A percentile compares a stretch with the other conserved stretches of the same genome.
phyloP scores from a whole-genome alignment of 495 filamentous ascomycete species.

The Aspergillus bridgeri region DNA sequence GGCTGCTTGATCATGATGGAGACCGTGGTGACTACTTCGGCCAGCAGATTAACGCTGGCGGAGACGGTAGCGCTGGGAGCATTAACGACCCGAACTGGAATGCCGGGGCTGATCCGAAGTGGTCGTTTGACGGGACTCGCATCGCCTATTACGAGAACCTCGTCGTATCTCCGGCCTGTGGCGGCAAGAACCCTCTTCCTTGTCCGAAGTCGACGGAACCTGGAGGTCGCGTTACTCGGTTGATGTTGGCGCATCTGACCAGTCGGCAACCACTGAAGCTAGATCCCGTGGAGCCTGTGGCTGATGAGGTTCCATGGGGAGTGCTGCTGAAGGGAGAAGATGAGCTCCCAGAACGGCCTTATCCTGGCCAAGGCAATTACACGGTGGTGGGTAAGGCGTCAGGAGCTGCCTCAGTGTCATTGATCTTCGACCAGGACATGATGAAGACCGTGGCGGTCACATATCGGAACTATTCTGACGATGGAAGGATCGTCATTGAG shows the following conservation, averaged over 20 bases:
- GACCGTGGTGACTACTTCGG: conserved; percentile 21
- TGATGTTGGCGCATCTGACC: conserved; percentile 19
- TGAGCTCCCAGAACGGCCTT: neutral
- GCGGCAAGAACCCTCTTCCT: conserved; percentile 14
- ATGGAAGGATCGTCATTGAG: conserved; percentile 14
- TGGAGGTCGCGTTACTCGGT: conserved; percentile 14
- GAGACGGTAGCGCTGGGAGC: conserved; percentile 16
- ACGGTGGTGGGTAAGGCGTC: conserved; percentile 11
- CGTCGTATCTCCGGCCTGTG: conserved; percentile 16
- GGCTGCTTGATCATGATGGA: conserved; percentile 19
- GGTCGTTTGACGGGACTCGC: conserved; percentile 21
- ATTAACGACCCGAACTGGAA: conserved; percentile 27
- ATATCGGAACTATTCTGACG: conserved; percentile 24
- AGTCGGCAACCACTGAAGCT: conserved; percentile 9
- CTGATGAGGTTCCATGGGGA: conserved; percentile 17
- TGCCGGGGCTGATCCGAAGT: conserved; percentile 22
- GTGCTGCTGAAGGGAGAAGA: conserved; percentile 3
- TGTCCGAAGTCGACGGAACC: conserved; percentile 16
- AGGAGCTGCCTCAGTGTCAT: conserved; percentile 7
- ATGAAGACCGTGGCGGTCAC: conserved; percentile 16
- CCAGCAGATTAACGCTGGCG: conserved; percentile 21
- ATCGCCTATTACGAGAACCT: conserved; percentile 21
- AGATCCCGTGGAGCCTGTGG: conserved; percentile 5
- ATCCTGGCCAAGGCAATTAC: conserved; percentile 5
- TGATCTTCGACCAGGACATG: neutral